A percentile compares a stretch with the other conserved stretches of the same genome.
Conservation (phyloP, 768 basidiomycete genomes). For the Calvatia gigantea region DNA sequence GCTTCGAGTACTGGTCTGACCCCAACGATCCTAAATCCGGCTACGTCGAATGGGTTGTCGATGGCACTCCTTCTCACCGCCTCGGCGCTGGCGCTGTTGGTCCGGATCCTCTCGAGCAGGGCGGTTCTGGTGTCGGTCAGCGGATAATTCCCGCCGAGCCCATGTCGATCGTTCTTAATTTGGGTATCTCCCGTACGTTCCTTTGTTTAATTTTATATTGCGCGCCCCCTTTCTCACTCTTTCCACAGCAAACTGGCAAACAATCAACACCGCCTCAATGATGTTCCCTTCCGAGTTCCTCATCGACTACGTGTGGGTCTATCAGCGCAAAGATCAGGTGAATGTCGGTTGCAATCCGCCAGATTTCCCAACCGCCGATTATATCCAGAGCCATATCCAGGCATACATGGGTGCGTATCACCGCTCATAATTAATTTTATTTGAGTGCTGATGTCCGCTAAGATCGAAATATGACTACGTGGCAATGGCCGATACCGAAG, state of each 20-base stretch:
- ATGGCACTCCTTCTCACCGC: conserved; percentile 45
- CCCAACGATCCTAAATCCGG: conserved; percentile 50
- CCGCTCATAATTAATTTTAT: neutral
- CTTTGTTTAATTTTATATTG: neutral
- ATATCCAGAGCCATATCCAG: conserved; percentile 51
- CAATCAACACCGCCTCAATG: conserved; percentile 50
- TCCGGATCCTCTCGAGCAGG: conserved; percentile 28
- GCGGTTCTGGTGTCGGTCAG: conserved; percentile 51
- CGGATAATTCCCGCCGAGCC: conserved; percentile 59
- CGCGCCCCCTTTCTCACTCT: neutral
- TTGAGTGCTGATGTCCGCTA: neutral
- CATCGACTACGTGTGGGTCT: conserved; percentile 81
- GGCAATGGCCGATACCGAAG: conserved; percentile 39
- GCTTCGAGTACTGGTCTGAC: conserved; percentile 76
- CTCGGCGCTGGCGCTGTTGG: conserved; percentile 53
- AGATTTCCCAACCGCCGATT: conserved; percentile 62
- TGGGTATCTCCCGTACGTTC: conserved; percentile 55
- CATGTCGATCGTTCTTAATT: conserved; percentile 56
- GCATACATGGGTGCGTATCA: conserved; percentile 55
- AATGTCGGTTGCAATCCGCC: conserved; percentile 69
- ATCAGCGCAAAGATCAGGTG: conserved; percentile 54
- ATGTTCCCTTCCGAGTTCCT: conserved; percentile 67
- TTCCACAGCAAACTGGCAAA: conserved; percentile 64
- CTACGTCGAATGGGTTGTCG: conserved; percentile 74
- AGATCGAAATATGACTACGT: conserved; percentile 42